phyloP scores from a whole-genome alignment of 495 filamentous ascomycete genomes.

The Penicillium roqueforti region DNA sequence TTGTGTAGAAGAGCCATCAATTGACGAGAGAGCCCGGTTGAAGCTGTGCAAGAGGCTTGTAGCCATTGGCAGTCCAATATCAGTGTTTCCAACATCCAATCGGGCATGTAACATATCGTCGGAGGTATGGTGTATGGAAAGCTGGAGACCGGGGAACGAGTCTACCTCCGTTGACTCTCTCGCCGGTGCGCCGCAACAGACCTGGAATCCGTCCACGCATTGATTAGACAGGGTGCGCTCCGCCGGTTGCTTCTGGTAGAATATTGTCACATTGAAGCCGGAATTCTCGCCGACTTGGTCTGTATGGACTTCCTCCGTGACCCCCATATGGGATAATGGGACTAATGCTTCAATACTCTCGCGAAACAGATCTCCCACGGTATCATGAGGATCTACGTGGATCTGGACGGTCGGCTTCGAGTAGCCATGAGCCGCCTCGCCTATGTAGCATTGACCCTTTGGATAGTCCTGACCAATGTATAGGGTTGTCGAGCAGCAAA shows the following conservation, averaged over 20 bases:
- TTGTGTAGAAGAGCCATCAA: slow-evolving; percentile 1
- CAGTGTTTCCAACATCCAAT: slow-evolving; percentile 4
- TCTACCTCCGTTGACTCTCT: neutral
- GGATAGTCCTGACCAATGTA: slow-evolving; percentile 15
- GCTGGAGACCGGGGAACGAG: slow-evolving; percentile 2
- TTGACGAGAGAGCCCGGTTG: slow-evolving; percentile 12
- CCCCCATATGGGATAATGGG: neutral
- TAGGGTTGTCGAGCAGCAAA: slow-evolving; percentile 12
- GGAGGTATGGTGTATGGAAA: slow-evolving; percentile 8
- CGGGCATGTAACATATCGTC: slow-evolving; percentile 9
- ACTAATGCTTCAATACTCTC: neutral
- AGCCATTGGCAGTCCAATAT: slow-evolving; percentile 6
- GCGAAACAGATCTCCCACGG: slow-evolving; percentile 7
- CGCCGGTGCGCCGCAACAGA: slow-evolving; percentile 7
- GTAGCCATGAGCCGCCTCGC: neutral
- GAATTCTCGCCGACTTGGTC: neutral
- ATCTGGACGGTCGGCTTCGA: neutral
- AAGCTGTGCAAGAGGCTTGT: slow-evolving; percentile 21
- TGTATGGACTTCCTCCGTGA: neutral
- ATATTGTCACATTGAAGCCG: slow-evolving; percentile 3
- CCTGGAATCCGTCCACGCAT: slow-evolving; percentile 2
- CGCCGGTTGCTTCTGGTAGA: slow-evolving; percentile 9
- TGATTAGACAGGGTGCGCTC: neutral
- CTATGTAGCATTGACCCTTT: slow-evolving; percentile 13
- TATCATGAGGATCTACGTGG: slow-evolving; percentile 14